These are phyloP conservation scores for Sarocladium oryzae DNA, from an alignment of 2,329 filamentous ascomycete species.

Conservation along the genomic window DNA sequence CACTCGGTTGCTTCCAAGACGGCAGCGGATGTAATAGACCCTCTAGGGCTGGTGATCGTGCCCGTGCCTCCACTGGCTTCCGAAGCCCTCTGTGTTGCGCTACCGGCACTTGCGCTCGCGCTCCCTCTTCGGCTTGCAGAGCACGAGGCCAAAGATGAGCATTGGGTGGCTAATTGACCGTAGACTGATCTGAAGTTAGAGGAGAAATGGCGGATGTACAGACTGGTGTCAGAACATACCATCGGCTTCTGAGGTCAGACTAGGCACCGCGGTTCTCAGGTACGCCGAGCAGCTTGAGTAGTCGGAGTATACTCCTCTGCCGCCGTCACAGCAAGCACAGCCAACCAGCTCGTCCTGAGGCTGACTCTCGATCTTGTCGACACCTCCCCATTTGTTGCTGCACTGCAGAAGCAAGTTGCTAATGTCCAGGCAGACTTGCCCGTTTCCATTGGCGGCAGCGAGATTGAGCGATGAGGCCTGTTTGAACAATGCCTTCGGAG, in stretches of 20 bases:
- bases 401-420: slow-evolving; percentile 18
- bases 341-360: slow-evolving; percentile 16
- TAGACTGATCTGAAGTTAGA: not conserved
- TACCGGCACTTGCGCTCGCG: not conserved
- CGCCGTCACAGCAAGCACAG: slow-evolving; percentile 23
- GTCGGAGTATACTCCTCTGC: slow-evolving; percentile 16
- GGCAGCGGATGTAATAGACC: not conserved
- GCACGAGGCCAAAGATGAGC: slow-evolving; percentile 5
- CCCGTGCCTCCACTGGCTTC: not conserved
- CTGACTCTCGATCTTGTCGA: slow-evolving; percentile 17
- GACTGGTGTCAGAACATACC: slow-evolving; percentile 17
- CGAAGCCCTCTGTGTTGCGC: not conserved
- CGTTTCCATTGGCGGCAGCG: slow-evolving; percentile 18
- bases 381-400: slow-evolving; percentile 18
- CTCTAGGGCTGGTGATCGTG: not conserved
- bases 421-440: slow-evolving; percentile 18
- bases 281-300: slow-evolving; percentile 25
- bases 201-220: not conserved
- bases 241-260: slow-evolving; percentile 17
- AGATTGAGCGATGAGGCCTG: slow-evolving; percentile 14
- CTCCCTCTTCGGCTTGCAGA: not conserved
- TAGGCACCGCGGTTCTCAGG: slow-evolving; percentile 18
- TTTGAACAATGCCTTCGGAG: slow-evolving; percentile 13
- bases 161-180: not conserved
- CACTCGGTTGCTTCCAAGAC: slow-evolving; percentile 2